These are phyloP conservation scores for Thelonectria discophora DNA, from an alignment of 2,329 filamentous ascomycete species.

Conservation along the genomic window DNA sequence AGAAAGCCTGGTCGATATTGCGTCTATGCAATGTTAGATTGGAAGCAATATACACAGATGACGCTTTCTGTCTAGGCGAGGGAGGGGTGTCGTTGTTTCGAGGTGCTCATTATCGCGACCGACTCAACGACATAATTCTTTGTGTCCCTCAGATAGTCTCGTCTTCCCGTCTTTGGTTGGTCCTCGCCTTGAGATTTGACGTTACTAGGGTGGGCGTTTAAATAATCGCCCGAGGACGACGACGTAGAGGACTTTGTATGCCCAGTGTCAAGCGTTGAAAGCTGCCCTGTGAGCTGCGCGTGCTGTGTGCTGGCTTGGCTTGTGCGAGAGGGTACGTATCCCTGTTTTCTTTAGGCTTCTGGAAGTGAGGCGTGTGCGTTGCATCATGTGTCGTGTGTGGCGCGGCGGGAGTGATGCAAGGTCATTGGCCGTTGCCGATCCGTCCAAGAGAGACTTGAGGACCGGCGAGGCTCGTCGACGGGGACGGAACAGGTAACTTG, in stretches of 20 bases:
- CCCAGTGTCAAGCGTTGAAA: too few relatives aligned
- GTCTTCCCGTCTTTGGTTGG: too few relatives aligned
- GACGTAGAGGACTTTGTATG: too few relatives aligned
- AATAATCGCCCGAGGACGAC: neutral
- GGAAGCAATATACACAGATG: too few relatives aligned
- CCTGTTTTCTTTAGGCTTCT: neutral
- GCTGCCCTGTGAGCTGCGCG: constrained; percentile 9
- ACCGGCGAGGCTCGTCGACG: constrained; percentile 1
- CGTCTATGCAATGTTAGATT: too few relatives aligned
- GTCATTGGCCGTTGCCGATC: constrained; percentile 10
- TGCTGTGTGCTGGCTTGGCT: constrained; percentile 5
- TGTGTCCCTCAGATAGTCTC: too few relatives aligned
- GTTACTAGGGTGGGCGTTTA: neutral
- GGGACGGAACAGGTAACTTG: too few relatives aligned
- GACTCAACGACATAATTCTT: too few relatives aligned
- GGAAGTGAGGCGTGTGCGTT: neutral
- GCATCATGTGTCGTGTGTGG: constrained; percentile 23
- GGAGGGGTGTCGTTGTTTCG: too few relatives aligned
- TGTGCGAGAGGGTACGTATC: constrained; percentile 14
- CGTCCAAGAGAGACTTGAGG: constrained; percentile 1
- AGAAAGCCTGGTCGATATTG: neutral
- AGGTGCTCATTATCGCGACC: too few relatives aligned
- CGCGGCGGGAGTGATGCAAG: constrained; percentile 11
- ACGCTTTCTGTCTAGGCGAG: too few relatives aligned
- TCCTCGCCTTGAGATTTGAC: neutral